These are phyloP conservation scores for Acanthamoeba triangularis DNA, from an alignment of 208 protist genomes.

Conservation along the genomic window DNA sequence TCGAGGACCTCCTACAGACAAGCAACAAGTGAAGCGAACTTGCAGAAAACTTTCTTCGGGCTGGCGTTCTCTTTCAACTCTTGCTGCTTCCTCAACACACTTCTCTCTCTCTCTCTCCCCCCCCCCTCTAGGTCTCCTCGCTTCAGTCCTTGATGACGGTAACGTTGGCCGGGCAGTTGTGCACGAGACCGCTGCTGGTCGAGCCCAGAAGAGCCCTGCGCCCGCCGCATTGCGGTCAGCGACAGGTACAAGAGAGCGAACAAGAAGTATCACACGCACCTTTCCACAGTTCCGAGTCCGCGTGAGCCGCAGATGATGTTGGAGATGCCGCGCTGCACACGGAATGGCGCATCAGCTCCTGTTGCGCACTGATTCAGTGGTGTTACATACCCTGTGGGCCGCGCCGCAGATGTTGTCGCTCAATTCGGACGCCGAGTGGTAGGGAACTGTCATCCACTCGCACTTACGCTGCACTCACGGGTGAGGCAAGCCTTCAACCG, in stretches of 20 bases:
- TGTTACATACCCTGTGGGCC: not conserved
- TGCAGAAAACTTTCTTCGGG: too few species aligned
- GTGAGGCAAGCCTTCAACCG: not conserved
- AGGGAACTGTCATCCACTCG: constrained; percentile 45
- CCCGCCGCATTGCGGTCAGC: not conserved
- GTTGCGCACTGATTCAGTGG: not conserved
- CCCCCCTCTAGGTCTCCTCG: too few species aligned
- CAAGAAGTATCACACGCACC: not conserved
- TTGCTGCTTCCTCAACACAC: not conserved
- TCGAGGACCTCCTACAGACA: constrained; percentile 40
- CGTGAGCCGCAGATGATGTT: constrained; percentile 61
- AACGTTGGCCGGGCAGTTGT: constrained; percentile 53
- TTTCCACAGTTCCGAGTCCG: not conserved
- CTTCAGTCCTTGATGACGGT: constrained; percentile 16
- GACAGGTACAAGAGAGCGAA: not conserved
- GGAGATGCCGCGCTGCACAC: constrained; percentile 14
- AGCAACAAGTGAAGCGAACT: not conserved
- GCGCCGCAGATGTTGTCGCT: constrained; percentile 59
- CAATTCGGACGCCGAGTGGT: not conserved
- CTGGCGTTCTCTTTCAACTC: not conserved
- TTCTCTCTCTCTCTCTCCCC: too few species aligned
- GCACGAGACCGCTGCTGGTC: constrained; percentile 59
- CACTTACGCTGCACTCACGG: not conserved
- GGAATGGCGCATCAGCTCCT: not conserved
- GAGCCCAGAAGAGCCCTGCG: constrained; percentile 13